phyloP scores from a whole-genome alignment of 1,139 yeast species.

The Kodamaea plutei region DNA sequence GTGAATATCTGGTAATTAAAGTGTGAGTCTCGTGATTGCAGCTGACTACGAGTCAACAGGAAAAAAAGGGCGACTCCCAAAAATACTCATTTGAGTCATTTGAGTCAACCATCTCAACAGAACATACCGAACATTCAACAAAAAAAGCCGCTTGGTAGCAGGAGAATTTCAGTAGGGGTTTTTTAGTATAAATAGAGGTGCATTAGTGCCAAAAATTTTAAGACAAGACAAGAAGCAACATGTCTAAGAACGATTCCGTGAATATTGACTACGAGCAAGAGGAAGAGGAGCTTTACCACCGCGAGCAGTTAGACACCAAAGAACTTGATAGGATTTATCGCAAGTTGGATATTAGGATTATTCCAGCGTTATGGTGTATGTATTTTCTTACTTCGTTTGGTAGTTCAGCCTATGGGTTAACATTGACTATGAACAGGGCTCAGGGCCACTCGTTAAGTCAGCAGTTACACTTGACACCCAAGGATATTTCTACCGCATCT shows the following conservation, averaged over 20 bases:
- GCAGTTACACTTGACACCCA: slow-evolving; percentile 47
- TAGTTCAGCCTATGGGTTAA: slow-evolving; percentile 69
- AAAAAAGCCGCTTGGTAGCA: too few relatives aligned
- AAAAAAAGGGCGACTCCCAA: too few relatives aligned
- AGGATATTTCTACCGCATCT: slow-evolving; percentile 68
- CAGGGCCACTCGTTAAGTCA: slow-evolving; percentile 60
- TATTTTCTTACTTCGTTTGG: slow-evolving; percentile 82
- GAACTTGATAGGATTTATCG: slow-evolving; percentile 59
- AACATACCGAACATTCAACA: too few relatives aligned
- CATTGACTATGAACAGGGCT: slow-evolving; percentile 73
- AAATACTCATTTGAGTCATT: slow-evolving; percentile 6
- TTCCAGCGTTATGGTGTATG: slow-evolving; percentile 79
- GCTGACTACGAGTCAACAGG: slow-evolving; percentile 11
- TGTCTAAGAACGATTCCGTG: too few relatives aligned
- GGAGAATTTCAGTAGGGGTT: too few relatives aligned
- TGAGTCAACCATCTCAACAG: too few relatives aligned
- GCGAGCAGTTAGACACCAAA: slow-evolving; percentile 11
- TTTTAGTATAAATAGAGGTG: too few relatives aligned
- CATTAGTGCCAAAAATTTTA: too few relatives aligned
- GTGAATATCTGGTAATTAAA: too few relatives aligned
- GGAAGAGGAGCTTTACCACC: slow-evolving; percentile 3
- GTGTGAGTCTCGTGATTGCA: too few relatives aligned
- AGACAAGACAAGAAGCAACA: too few relatives aligned
- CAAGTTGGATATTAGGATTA: slow-evolving; percentile 64
- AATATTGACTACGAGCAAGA: too few relatives aligned